Evolutionary conservation across 176 grass and related monocot genomes (phyloP).

Genomic region (Phyllostachys edulis): DNA sequence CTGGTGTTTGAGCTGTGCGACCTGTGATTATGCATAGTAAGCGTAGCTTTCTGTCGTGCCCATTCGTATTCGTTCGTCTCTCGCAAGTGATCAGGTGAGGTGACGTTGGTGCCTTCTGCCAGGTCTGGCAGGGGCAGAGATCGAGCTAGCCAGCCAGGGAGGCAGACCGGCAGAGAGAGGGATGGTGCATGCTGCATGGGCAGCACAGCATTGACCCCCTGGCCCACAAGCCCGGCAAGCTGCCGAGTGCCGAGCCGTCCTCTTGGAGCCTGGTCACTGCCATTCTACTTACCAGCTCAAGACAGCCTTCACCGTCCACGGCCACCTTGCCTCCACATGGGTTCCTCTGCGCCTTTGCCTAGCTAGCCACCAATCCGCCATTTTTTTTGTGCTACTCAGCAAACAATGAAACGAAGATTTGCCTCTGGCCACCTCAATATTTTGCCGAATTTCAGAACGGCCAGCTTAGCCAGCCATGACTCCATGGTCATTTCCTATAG

Average conservation of each 20-base stretch:
- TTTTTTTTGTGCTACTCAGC: not conserved
- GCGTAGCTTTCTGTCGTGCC: not conserved
- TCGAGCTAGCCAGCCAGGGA: not conserved
- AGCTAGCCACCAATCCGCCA: not conserved
- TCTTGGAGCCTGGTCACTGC: conserved; percentile 19
- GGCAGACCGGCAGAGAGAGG: not conserved
- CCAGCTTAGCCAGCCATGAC: not conserved
- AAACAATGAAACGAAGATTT: not conserved
- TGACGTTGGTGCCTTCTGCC: not conserved
- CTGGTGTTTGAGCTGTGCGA: not conserved
- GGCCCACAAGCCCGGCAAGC: not conserved
- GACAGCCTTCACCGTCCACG: not conserved
- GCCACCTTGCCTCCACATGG: conserved; percentile 21
- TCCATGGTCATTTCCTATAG: not conserved
- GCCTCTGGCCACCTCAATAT: not conserved
- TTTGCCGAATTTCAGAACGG: not conserved
- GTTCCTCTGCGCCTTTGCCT: not conserved
- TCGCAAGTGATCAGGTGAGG: not conserved
- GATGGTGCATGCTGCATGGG: conserved; percentile 6
- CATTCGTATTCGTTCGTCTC: not conserved
- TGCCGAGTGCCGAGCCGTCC: conserved; percentile 9
- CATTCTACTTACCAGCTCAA: conserved; percentile 35
- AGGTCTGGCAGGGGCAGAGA: not conserved
- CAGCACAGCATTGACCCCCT: conserved; percentile 9
- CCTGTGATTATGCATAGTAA: not conserved